phyloP scores from a whole-genome alignment of 1,284 basidiomycete species.

The Apiotrichum gracile region DNA sequence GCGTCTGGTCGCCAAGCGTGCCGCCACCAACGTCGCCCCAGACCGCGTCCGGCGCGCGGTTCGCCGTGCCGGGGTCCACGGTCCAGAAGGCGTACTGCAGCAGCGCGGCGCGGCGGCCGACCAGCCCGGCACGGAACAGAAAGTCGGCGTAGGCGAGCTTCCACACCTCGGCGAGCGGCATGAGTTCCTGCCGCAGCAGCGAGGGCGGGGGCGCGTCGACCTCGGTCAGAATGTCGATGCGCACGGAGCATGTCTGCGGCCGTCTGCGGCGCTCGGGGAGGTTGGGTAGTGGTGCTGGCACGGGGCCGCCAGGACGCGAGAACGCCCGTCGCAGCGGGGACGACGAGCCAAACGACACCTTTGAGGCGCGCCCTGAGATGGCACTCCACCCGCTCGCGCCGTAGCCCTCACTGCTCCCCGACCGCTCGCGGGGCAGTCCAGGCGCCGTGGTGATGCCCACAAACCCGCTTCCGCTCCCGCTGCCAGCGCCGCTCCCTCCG shows the following conservation, averaged over 20 bases:
- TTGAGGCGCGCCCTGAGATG: slow-evolving; percentile 2
- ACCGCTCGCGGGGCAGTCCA: neutral
- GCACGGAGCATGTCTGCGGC: slow-evolving; percentile 18
- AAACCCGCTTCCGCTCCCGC: neutral
- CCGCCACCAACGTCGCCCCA: slow-evolving; percentile 8
- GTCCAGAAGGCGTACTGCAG: slow-evolving; percentile 54
- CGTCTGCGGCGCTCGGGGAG: slow-evolving; percentile 5
- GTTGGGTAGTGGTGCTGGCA: neutral
- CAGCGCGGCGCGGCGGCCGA: slow-evolving; percentile 62
- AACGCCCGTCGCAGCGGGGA: slow-evolving; percentile 23
- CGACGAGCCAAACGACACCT: slow-evolving; percentile 26
- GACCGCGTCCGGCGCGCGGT: slow-evolving; percentile 2
- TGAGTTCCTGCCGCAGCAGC: slow-evolving; percentile 23
- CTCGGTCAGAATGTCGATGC: slow-evolving; percentile 24
- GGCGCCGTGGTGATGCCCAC: neutral
- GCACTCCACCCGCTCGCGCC: slow-evolving; percentile 1
- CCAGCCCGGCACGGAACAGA: slow-evolving; percentile 63
- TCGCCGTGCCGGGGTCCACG: neutral
- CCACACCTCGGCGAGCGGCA: slow-evolving; percentile 30
- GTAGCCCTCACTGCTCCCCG: neutral
- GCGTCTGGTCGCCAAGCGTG: slow-evolving; percentile 2
- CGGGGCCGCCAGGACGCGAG: neutral
- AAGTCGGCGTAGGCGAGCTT: slow-evolving; percentile 63
- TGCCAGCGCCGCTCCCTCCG: neutral
- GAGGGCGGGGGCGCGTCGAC: slow-evolving; percentile 25